Percentiles rank a stretch among this genome's conserved stretches.
phyloP scores from a whole-genome alignment of 1,284 basidiomycete genomes.

The Puccinia triticina region DNA sequence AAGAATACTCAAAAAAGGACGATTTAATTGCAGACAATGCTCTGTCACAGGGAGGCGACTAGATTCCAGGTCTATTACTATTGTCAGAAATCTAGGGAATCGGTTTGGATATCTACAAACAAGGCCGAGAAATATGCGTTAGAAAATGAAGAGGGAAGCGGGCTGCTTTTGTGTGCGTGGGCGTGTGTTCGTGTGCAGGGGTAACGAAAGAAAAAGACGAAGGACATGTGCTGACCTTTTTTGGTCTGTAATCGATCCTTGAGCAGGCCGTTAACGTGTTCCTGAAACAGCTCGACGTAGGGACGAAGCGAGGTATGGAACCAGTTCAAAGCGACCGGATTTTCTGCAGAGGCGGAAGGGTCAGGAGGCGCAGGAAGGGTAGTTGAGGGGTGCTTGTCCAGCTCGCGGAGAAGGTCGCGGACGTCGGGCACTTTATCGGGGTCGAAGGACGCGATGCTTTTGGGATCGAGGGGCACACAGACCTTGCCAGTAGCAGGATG shows the following conservation, averaged over 20 bases:
- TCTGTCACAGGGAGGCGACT: too few species aligned
- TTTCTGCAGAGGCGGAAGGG: constrained; percentile 42
- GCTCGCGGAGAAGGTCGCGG: constrained; percentile 75
- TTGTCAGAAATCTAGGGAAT: not conserved
- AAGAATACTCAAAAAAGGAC: too few species aligned
- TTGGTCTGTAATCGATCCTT: constrained; percentile 59
- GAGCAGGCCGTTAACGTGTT: constrained; percentile 66
- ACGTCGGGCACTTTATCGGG: constrained; percentile 85
- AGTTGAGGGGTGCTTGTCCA: constrained; percentile 65
- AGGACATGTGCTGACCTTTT: constrained; percentile 53
- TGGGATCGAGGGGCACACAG: constrained; percentile 88
- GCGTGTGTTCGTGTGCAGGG: too few species aligned
- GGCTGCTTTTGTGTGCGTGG: not conserved
- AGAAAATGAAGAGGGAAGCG: not conserved
- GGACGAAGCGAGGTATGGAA: constrained; percentile 70
- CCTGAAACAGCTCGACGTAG: constrained; percentile 87
- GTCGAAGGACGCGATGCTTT: constrained; percentile 77
- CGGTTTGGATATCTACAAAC: not conserved
- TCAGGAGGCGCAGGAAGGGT: constrained; percentile 61
- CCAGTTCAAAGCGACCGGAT: constrained; percentile 59
- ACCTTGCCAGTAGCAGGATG: constrained; percentile 89
- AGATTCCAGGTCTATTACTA: too few species aligned
- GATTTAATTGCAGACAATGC: too few species aligned
- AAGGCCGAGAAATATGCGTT: not conserved
- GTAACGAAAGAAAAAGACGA: not conserved